Base-by-base conservation (phyloP, 306 rosid genomes). In the Quercus berberidifolia region DNA sequence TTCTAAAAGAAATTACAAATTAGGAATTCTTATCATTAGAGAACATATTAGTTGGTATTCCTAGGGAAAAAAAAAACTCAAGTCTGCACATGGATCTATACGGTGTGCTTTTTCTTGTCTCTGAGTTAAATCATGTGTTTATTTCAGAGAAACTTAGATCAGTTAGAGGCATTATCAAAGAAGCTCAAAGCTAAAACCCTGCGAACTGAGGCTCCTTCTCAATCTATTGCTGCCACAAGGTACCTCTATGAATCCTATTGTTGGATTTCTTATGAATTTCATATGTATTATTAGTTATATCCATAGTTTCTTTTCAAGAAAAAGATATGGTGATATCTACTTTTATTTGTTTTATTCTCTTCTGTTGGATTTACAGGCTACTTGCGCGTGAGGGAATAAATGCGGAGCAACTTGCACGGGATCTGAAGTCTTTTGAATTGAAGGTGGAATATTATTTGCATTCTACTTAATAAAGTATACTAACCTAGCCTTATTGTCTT, bases 371-470 rank as follows among this genome's bases (percentile, higher is more conserved):
- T 84, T 84, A 46, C 81, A 95, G 98, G 89, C 94, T 95, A 38
- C 99, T 95, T 89, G 99, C 99, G 2, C 91, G 99, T 6, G 97
- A 95, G 87, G 99, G 99, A 75, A 90, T 95, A 87, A 91, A 95
- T 79, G 99, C 99, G 4, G 99, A 95, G 86, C 99, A 95, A 88
- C 99, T 95, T 84, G 96, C 99, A 46, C 90, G 99, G 60, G 99
- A 95, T 84, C 86, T 95, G 73, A 95, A 93, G 91, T 95, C 99
- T 82, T 95, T 95, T 89, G 99, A 95, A 80, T 77, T 95, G 86
- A 93, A 95, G 92, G 99, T 93, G 74, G 33, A 63, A 19, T 51
- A 26, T 14, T 38, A 28, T 74, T 33, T 79, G 63, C 69, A 25
- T 74, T 69, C 5, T 69, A 31, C 82, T 80, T 21, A 12, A 4